Evolutionary conservation across 768 basidiomycete genomes (phyloP).

Genomic region (Krasilnikovozyma curviuscula): DNA sequence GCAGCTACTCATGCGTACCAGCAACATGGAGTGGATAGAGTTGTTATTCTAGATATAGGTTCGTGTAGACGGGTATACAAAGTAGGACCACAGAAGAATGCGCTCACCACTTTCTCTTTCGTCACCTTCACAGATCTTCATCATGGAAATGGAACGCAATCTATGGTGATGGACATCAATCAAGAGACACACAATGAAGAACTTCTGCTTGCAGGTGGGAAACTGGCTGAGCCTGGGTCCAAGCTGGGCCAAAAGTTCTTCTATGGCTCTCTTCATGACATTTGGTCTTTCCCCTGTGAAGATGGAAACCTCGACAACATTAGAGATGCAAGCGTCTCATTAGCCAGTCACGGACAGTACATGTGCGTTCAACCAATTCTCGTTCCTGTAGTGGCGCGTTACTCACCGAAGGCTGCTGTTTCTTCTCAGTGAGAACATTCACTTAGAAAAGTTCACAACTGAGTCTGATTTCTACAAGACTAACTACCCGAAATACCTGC

Average conservation of each 20-base stretch:
- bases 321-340: slow-evolving; percentile 67
- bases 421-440: slow-evolving; percentile 32
- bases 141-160: slow-evolving; percentile 82
- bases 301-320: slow-evolving; percentile 61
- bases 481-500: slow-evolving; percentile 50
- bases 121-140: not conserved
- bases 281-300: slow-evolving; percentile 32
- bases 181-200: slow-evolving; percentile 58
- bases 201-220: slow-evolving; percentile 28
- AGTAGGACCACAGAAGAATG: too few species aligned
- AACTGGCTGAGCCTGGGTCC: slow-evolving; percentile 12
- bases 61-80: too few species aligned
- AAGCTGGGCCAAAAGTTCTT: slow-evolving; percentile 42
- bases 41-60: slow-evolving; percentile 83
- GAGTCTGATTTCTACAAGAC: slow-evolving; percentile 55
- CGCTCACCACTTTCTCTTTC: not conserved
- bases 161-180: slow-evolving; percentile 77
- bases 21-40: slow-evolving; percentile 51
- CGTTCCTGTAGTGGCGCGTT: not conserved
- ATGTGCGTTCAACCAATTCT: slow-evolving; percentile 29
- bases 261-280: slow-evolving; percentile 87
- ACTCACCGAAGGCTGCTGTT: not conserved
- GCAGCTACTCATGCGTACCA: slow-evolving; percentile 81
- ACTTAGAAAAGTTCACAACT: slow-evolving; percentile 51
- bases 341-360: slow-evolving; percentile 65